Base-by-base conservation (phyloP, 148 eudicot species). In the Silene conica region DNA sequence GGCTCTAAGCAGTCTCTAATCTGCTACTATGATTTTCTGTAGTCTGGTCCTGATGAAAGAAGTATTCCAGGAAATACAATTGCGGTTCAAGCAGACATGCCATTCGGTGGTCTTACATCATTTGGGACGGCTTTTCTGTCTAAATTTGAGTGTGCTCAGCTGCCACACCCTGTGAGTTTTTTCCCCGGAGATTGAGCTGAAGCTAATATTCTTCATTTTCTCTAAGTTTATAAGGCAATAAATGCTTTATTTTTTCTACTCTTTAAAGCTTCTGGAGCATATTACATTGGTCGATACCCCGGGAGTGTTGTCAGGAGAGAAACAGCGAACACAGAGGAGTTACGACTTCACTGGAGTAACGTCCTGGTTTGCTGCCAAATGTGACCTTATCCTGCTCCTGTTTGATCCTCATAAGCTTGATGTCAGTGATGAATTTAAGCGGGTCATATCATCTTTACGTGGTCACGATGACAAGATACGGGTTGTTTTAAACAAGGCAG, bases 341-440 rank as follows among this genome's bases (percentile, higher is more conserved):
- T 92, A 90, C 66, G 90, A 92, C 71, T 92, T 92, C 78, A 90
- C 90, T 31, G 98, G 98, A 28, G 92, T 90, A 15, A 92, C 84
- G 61, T 88, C 95, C 61, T 92, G 96, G 97, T 92, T 92, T 86
- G 97, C 96, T 23, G 96, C 92, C 58, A 92, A 92, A 77, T 92
- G 92, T 79, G 97, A 92, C 74, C 81, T 92, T 38, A 92, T 92
- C 65, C 87, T 89, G 19, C 91, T 92, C 52, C 71, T 89, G 60
- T 92, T 92, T 60, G 97, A 92, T 79, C 97, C 97, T 25, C 90
- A 92, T 75, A 92, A 92, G 72, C 92, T 92, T 19, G 95, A 92
- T 80, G 85, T 88, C 31, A 92, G 95, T 73, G 95, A 92, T 76
- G 95, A 92, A 71, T 92, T 92, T 71, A 92, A 92, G 84, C 91